These are phyloP conservation scores for Ogataea nonfermentans DNA, from an alignment of 805 yeast genomes.

Conservation along the genomic window DNA sequence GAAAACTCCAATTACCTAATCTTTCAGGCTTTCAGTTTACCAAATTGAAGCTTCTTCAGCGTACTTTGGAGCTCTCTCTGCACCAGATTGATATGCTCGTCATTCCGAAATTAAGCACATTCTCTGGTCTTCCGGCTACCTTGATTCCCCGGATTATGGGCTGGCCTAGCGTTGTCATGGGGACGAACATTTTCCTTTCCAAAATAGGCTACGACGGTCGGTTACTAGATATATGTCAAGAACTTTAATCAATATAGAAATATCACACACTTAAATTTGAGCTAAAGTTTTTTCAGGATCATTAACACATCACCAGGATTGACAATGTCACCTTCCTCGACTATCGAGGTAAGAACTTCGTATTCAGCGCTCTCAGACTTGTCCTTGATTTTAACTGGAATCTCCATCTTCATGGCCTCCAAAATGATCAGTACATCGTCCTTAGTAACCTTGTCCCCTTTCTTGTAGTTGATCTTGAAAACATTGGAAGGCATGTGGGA, in stretches of 20 bases:
- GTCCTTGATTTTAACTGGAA: conserved; percentile 30
- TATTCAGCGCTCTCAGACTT: conserved; percentile 66
- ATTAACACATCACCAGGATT: conserved; percentile 95
- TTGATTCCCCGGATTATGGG: conserved; percentile 12
- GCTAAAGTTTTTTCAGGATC: conserved; percentile 38
- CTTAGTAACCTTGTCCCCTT: conserved; percentile 64
- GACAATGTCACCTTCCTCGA: conserved; percentile 90
- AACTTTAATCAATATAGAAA: background rate
- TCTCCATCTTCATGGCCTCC: conserved; percentile 98
- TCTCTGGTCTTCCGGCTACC: background rate
- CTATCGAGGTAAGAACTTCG: conserved; percentile 67
- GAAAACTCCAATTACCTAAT: background rate
- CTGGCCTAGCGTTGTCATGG: conserved; percentile 6
- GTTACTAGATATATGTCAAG: conserved; percentile 12
- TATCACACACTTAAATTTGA: conserved; percentile 39
- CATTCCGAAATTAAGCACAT: too few relatives aligned
- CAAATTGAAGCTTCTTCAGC: too few relatives aligned
- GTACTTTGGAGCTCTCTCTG: too few relatives aligned
- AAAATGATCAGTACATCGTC: conserved; percentile 84
- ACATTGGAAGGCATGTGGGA: conserved; percentile 94
- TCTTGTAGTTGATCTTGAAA: conserved; percentile 87
- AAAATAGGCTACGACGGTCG: conserved; percentile 15
- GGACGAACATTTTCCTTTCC: background rate
- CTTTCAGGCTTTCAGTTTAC: too few relatives aligned
- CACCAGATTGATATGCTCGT: too few relatives aligned